Evolutionary conservation across 2,329 filamentous ascomycete species (phyloP), one percentile per base, ranked within the genome.

Genomic region (Hymenoscyphus occultus): DNA sequence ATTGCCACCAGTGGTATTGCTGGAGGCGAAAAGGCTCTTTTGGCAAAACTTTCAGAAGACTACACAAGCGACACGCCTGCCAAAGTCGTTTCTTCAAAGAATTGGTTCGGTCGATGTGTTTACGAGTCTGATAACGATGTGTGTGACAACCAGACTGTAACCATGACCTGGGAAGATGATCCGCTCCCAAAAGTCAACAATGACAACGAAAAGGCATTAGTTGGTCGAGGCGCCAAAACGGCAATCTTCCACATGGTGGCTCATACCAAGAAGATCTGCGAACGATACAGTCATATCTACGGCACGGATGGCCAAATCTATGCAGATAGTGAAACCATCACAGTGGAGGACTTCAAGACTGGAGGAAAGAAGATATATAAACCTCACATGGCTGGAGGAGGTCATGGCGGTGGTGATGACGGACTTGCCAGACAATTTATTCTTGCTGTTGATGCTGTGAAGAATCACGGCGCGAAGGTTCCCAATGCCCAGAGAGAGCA

Each of bases 171-270:
- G 93, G 90, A 93, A 13, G 91, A 96, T 56, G 88, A 91, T 66
- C 79, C 79, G 0, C 69, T 81, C 1, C 73, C 77, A 14, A 31
- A 57, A 14, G 16, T 35, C 14, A 65, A 62, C n/a, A 56, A 63
- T 5, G 61, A 68, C 35, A 62, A 65, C 16, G 69, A 70, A 62
- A 65, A 69, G 71, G 65, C 66, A 67, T 69, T 66, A 3, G 64
- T 32, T 28, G 76, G 78, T 61, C 81, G 87, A 31, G 86, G 86
- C 1, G 86, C 92, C 56, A 98, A 98, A 79, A 92, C 90, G 16
- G 94, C 93, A 0, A 88, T 88, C 1, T 91, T 98, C 75, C 94
- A 98, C 77, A 97, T 98, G 94, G 89, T 94, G 2, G 93, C 94
- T 1, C 91, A 93, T 67, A 96, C 93, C 0, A 88, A 91, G 74